Conservation (phyloP, 2,329 filamentous ascomycete species). For the Cladosporium sp. region DNA sequence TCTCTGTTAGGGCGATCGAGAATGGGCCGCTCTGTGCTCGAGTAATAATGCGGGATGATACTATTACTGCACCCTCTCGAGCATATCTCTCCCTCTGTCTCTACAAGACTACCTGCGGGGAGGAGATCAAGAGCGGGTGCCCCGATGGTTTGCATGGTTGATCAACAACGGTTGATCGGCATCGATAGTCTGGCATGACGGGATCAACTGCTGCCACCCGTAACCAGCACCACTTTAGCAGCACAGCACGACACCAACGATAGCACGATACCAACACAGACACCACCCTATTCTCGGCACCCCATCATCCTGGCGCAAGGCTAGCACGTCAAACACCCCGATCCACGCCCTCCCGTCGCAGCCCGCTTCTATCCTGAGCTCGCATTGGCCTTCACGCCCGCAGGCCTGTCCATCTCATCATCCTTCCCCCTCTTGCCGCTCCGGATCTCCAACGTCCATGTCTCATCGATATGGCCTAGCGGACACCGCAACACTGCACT, state of each 20-base stretch:
- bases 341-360: background rate
- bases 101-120: background rate
- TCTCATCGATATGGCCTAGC: conserved; percentile 15
- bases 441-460: conserved; percentile 22
- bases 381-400: conserved; percentile 20
- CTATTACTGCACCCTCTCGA: background rate
- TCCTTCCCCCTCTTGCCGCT: conserved; percentile 14
- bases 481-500: background rate
- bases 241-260: background rate
- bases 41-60: conserved; percentile 1
- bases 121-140: background rate
- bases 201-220: background rate
- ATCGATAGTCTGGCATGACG: conserved; percentile 5
- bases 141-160: background rate
- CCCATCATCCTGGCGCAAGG: conserved; percentile 14
- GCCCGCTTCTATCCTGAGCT: conserved; percentile 1
- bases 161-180: conserved; percentile 1
- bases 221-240: background rate
- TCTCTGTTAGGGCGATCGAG: background rate
- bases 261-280: background rate
- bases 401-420: conserved; percentile 1
- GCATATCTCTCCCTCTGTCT: background rate
- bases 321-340: background rate
- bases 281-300: conserved; percentile 14
- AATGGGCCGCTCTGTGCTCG: background rate